These are phyloP conservation scores for Penicillium brevicompactum DNA, from an alignment of 2,329 filamentous ascomycete genomes.

Conservation along the genomic window DNA sequence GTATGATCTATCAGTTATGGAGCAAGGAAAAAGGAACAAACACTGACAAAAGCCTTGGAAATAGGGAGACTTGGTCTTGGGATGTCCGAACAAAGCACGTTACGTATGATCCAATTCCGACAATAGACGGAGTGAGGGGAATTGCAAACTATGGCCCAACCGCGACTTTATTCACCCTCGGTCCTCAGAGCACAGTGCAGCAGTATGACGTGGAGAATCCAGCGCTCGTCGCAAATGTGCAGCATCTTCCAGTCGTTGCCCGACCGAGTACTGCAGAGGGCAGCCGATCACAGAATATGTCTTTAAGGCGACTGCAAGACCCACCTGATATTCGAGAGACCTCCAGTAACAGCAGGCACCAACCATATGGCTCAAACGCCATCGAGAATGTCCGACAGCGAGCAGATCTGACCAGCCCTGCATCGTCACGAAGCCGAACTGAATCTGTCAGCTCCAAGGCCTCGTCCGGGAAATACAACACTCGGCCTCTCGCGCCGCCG, in stretches of 20 bases:
- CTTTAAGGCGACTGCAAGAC: constrained; percentile 36
- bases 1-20: constrained; percentile 58
- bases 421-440: constrained; percentile 60
- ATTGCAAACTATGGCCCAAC: constrained; percentile 87
- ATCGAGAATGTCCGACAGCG: constrained; percentile 62
- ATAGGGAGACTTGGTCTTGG: constrained; percentile 87
- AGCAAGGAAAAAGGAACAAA: not conserved
- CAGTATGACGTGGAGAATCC: constrained; percentile 92
- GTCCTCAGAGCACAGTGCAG: constrained; percentile 84
- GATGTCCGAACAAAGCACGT: constrained; percentile 98
- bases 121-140: constrained; percentile 76
- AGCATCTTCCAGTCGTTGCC: constrained; percentile 77
- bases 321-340: constrained; percentile 70
- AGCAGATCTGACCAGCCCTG: constrained; percentile 70
- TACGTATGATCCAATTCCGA: constrained; percentile 84
- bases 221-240: constrained; percentile 81
- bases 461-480: constrained; percentile 49
- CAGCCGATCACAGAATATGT: constrained; percentile 27
- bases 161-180: constrained; percentile 88
- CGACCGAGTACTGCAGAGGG: constrained; percentile 83
- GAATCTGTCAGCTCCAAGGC: constrained; percentile 63
- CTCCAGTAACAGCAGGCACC: constrained; percentile 65
- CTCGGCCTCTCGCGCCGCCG: constrained; percentile 44
- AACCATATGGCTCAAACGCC: constrained; percentile 70
- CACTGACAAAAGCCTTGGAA: not conserved